These are phyloP conservation scores for Candida pseudofarinosa DNA, from an alignment of 805 yeast genomes.

Conservation along the genomic window DNA sequence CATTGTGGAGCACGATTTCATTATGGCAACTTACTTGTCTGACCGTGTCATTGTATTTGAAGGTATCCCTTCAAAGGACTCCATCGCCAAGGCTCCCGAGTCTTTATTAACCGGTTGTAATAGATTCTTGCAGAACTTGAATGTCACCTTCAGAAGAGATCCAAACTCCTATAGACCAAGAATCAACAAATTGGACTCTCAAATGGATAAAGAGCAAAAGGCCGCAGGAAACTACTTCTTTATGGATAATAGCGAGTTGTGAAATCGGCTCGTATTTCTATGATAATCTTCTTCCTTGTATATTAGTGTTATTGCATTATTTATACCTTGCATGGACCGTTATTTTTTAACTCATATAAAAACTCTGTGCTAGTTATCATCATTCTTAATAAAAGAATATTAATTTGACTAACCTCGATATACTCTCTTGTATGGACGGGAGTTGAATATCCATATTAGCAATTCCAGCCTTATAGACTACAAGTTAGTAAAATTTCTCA, in stretches of 20 bases:
- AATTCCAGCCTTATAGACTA: too few species aligned
- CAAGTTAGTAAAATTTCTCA: too few species aligned
- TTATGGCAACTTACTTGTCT: slow-evolving; percentile 99
- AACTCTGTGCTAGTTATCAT: background rate
- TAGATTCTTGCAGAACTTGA: slow-evolving; percentile 91
- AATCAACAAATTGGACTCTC: slow-evolving; percentile 95
- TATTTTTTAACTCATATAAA: background rate
- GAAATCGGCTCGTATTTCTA: slow-evolving; percentile 7
- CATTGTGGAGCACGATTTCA: slow-evolving; percentile 99
- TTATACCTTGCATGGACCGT: slow-evolving; percentile 4
- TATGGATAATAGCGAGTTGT: slow-evolving; percentile 62
- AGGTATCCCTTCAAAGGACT: slow-evolving; percentile 85
- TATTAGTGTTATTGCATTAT: slow-evolving; percentile 10
- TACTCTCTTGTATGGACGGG: too few species aligned
- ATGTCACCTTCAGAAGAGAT: slow-evolving; percentile 98
- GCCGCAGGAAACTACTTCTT: slow-evolving; percentile 90
- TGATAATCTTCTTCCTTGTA: slow-evolving; percentile 8
- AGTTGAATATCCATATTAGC: too few species aligned
- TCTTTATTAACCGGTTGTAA: slow-evolving; percentile 95
- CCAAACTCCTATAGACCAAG: slow-evolving; percentile 98
- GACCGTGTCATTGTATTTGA: slow-evolving; percentile 98
- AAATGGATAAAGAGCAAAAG: slow-evolving; percentile 99
- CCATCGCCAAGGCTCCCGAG: slow-evolving; percentile 87
- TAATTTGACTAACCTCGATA: background rate
- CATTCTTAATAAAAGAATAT: background rate